A percentile compares a stretch with the other conserved stretches of the same genome.
These are phyloP conservation scores for Litsea cubeba DNA, from an alignment of 164 flowering plant species.

Conservation along the genomic window DNA sequence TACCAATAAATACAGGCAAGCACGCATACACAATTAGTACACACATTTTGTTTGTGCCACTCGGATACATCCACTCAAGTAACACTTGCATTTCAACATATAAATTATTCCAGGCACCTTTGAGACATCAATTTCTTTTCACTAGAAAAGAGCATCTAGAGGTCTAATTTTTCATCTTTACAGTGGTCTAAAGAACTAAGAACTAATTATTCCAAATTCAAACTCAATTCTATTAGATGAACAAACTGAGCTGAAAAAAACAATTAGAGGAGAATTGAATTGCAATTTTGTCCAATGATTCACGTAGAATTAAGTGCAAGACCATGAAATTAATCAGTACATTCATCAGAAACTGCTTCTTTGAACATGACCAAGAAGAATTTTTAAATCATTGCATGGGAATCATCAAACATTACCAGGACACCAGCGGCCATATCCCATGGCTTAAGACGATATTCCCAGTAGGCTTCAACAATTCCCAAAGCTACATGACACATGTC, in stretches of 20 bases:
- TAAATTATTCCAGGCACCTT: too few species aligned
- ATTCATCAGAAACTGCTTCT: not conserved
- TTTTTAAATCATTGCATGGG: not conserved
- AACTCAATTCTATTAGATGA: too few species aligned
- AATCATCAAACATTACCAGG: slow-evolving; percentile 51
- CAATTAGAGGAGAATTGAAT: not conserved
- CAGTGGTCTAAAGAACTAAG: not conserved
- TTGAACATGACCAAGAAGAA: not conserved
- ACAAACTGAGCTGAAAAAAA: too few species aligned
- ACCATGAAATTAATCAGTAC: too few species aligned
- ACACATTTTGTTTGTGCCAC: too few species aligned
- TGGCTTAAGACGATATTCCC: slow-evolving; percentile 98
- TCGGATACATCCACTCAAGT: too few species aligned
- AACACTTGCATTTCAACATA: too few species aligned
- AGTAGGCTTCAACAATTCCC: slow-evolving; percentile 87
- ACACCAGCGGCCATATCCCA: slow-evolving; percentile 99
- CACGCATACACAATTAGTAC: too few species aligned
- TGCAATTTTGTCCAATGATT: not conserved
- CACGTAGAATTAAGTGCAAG: not conserved
- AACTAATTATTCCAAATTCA: not conserved
- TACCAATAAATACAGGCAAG: too few species aligned
- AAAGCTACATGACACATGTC: slow-evolving; percentile 99
- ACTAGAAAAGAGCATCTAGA: too few species aligned
- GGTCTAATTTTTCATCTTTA: too few species aligned
- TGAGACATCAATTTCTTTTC: too few species aligned